Conservation (phyloP, 208 protist genomes). For the Trypanosoma platydactyli region DNA sequence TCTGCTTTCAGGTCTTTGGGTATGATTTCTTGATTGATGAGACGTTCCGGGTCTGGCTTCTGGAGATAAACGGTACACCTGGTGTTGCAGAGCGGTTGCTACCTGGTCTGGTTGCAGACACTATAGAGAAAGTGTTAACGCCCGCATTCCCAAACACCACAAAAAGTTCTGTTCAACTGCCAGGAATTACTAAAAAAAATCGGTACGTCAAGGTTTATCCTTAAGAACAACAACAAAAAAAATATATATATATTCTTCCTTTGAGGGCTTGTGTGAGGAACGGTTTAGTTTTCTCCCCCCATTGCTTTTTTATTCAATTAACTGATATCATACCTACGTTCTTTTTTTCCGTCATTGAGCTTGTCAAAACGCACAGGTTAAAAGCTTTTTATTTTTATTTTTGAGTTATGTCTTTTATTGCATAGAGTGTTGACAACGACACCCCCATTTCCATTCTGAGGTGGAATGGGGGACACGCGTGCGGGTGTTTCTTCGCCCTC, state of each 20-base stretch:
- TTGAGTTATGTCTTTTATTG: conserved; percentile 5
- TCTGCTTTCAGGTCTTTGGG: conserved; percentile 69
- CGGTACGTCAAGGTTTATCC: conserved; percentile 64
- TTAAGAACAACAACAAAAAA: neutral
- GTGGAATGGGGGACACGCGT: no score
- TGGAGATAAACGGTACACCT: conserved; percentile 70
- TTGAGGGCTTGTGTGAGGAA: no score
- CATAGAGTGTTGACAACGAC: no score
- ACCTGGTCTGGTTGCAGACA: conserved; percentile 61
- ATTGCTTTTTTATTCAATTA: no score
- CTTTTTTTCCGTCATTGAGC: no score
- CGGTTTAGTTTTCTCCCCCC: no score
- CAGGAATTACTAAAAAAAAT: conserved; percentile 28
- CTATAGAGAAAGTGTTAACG: conserved; percentile 65
- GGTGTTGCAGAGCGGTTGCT: conserved; percentile 57
- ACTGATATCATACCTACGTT: no score
- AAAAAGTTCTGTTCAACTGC: conserved; percentile 26
- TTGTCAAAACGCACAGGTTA: no score
- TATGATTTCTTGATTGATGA: conserved; percentile 80
- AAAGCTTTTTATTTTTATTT: conserved; percentile 19
- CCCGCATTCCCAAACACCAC: conserved; percentile 57
- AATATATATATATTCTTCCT: conserved; percentile 24
- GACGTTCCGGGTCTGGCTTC: conserved; percentile 58
- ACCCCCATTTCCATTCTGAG: no score
- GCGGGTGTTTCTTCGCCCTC: no score